Conservation (phyloP, 306 rosid genomes). For the Prunus campanulata region DNA sequence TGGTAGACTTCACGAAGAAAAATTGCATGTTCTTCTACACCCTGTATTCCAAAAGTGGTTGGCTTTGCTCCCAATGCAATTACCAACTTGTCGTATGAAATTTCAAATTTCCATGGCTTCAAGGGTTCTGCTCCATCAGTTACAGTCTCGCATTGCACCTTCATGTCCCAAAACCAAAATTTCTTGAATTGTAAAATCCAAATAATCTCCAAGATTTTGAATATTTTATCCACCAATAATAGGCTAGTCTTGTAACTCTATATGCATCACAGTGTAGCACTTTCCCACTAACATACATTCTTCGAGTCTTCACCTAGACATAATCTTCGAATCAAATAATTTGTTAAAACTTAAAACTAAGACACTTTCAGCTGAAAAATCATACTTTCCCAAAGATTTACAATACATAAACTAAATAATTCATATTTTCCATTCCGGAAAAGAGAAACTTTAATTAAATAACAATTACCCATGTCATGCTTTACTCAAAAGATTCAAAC, state of each 20-base stretch:
- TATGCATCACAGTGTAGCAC: not conserved
- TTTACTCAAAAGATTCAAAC: not conserved
- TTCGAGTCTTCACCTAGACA: not conserved
- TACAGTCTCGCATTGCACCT: conserved; percentile 87
- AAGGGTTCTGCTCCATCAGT: conserved; percentile 49
- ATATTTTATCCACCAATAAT: not conserved
- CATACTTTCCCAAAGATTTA: not conserved
- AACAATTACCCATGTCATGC: not conserved
- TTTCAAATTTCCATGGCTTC: conserved; percentile 81
- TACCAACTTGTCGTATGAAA: conserved; percentile 82
- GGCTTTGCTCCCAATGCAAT: conserved; percentile 86
- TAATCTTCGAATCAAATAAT: not conserved
- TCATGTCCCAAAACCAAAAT: conserved; percentile 32
- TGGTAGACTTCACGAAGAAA: conserved; percentile 95
- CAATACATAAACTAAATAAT: not conserved
- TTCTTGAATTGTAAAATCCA: conserved; percentile 14
- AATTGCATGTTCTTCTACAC: conserved; percentile 79
- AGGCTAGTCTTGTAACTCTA: not conserved
- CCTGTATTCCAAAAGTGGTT: conserved; percentile 82
- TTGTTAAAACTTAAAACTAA: not conserved
- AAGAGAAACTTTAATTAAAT: not conserved
- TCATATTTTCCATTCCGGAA: not conserved
- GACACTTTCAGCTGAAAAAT: not conserved
- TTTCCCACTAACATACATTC: not conserved
- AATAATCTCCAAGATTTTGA: not conserved